Percentiles rank a stretch among this genome's conserved stretches.
Evolutionary conservation across 805 yeast genomes (phyloP).

Genomic region (Nakazawaea molendinolei): DNA sequence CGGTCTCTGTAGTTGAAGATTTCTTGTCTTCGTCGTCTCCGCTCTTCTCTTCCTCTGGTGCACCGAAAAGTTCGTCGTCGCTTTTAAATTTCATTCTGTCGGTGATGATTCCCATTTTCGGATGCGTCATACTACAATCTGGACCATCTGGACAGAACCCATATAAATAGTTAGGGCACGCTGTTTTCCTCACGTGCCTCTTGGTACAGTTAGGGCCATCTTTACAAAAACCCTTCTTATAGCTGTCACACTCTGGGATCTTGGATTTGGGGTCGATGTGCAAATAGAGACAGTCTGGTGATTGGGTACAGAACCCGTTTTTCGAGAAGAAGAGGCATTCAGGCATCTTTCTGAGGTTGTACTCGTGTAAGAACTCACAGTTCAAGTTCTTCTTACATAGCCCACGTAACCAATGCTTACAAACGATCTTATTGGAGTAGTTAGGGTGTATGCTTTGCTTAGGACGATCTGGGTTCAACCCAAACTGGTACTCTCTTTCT

Average conservation of each 20-base stretch:
- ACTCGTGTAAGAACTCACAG: slow-evolving; percentile 95
- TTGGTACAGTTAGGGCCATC: slow-evolving; percentile 82
- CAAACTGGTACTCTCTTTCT: slow-evolving; percentile 71
- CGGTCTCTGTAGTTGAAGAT: background rate
- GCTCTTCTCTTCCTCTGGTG: slow-evolving; percentile 16
- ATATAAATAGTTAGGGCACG: slow-evolving; percentile 75
- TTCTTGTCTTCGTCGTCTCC: background rate
- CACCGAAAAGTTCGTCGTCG: slow-evolving; percentile 29
- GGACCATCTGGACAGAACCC: slow-evolving; percentile 94
- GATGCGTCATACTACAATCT: slow-evolving; percentile 76
- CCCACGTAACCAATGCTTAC: slow-evolving; percentile 98
- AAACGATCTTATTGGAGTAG: slow-evolving; percentile 74
- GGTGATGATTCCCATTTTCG: slow-evolving; percentile 54
- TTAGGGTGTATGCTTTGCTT: slow-evolving; percentile 71
- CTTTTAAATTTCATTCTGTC: slow-evolving; percentile 38
- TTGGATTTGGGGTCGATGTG: slow-evolving; percentile 87
- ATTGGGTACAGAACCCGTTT: slow-evolving; percentile 82
- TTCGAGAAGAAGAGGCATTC: slow-evolving; percentile 86
- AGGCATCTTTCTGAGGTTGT: slow-evolving; percentile 91
- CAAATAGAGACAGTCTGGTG: slow-evolving; percentile 87
- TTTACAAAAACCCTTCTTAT: slow-evolving; percentile 84
- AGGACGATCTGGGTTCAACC: slow-evolving; percentile 85
- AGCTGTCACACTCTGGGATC: slow-evolving; percentile 82
- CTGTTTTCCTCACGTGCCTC: slow-evolving; percentile 67
- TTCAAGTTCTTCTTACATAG: slow-evolving; percentile 94